phyloP scores from a whole-genome alignment of 768 basidiomycete genomes.

The Cystobasidium onofrii region DNA sequence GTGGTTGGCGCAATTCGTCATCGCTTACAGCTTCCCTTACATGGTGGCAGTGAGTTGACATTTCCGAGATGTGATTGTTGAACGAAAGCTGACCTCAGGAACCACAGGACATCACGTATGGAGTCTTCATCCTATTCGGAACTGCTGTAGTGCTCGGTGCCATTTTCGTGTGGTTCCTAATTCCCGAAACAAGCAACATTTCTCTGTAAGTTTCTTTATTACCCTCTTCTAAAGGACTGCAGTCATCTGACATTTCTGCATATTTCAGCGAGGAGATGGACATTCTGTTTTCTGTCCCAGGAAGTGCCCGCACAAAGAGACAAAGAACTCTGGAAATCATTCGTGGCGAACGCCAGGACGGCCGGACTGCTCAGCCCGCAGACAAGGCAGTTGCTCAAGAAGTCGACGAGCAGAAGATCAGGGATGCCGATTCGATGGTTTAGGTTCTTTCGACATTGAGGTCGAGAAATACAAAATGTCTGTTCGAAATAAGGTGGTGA shows the following conservation, averaged over 20 bases:
- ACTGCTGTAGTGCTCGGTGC: conserved; percentile 10
- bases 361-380: not conserved
- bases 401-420: not conserved
- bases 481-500: not conserved
- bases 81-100: too few relatives aligned
- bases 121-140: conserved; percentile 26
- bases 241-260: not conserved
- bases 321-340: conserved; percentile 31
- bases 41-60: not conserved
- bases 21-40: conserved; percentile 18
- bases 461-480: not conserved
- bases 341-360: conserved; percentile 53
- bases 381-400: not conserved
- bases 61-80: too few relatives aligned
- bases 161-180: conserved; percentile 12
- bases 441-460: not conserved
- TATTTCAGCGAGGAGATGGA: conserved; percentile 47
- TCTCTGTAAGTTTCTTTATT: conserved; percentile 7
- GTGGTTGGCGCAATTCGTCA: conserved; percentile 16
- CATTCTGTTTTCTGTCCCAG: conserved; percentile 15
- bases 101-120: not conserved
- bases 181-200: conserved; percentile 27
- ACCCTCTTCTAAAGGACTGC: too few relatives aligned
- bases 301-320: conserved; percentile 6
- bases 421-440: not conserved